Base-by-base conservation (phyloP, 345 rosid species). In the Gossypium australe region DNA sequence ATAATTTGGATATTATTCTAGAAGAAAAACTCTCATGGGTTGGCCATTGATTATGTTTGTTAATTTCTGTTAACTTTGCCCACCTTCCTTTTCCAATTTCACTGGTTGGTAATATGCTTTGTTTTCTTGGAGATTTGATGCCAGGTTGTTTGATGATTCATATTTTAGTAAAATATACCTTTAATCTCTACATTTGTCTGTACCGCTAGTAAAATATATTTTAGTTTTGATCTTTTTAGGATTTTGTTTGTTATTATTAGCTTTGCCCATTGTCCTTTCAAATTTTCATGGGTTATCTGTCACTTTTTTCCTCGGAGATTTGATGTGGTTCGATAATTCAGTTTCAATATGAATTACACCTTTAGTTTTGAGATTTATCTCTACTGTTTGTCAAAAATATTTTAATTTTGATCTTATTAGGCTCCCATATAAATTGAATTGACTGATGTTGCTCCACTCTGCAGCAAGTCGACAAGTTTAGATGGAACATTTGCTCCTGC, bases 401-500 rank as follows among this genome's bases (percentile, higher is more conserved):
- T 63, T 41, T 29, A 53, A 9, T 58, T 3, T 62, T 60, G 22
- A 14, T 64, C 65, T 65, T 25, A 47, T 73, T 8, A 44, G 38
- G 16, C 25, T 24, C 8, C 51, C 43, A 68, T 65, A 49, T 24
- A 55, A 29, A 49, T 34, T 72, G n/a, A 68, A 49, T 75, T 66
- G 64, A 71, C 4, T 74, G 48, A 67, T 76, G 74, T 68, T 34
- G 59, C 76, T 67, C 43, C 76, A 41, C 55, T 58, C 65, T 83
- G 69, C 89, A 95, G 97, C 90, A 93, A 95, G 84, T 97, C 97
- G 53, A 91, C 97, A 1, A 85, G 75, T 65, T 78, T 91, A 44
- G 98, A 95, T 82, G 92, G 97, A 49, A 88, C 88, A 41, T 95
- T 91, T 81, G 80, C 91, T 63, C 91, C 98, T 84, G 98, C 99